A percentile compares a stretch with the other conserved stretches of the same genome.
phyloP scores from a whole-genome alignment of 345 rosid genomes.

The Salix koriyanagi region DNA sequence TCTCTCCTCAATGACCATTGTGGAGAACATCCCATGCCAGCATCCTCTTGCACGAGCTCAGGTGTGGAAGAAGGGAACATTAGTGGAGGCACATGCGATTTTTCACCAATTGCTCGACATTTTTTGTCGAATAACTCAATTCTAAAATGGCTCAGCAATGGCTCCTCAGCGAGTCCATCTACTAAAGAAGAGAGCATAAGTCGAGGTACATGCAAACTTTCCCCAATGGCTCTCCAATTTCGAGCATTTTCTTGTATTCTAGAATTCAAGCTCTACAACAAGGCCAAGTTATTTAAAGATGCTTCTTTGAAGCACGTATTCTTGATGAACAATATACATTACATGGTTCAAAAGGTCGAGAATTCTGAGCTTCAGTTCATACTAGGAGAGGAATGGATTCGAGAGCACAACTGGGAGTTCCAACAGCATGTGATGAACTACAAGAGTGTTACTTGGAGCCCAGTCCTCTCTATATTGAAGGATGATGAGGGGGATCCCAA shows the following conservation, averaged over 20 bases:
- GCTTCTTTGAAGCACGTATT: conserved; percentile 64
- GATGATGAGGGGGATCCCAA: conserved; percentile 53
- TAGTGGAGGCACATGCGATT: no score
- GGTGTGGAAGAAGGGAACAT: no score
- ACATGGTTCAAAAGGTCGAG: conserved; percentile 76
- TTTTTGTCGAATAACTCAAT: no score
- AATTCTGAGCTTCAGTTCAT: conserved; percentile 57
- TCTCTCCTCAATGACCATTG: conserved; percentile 50
- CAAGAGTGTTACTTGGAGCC: conserved; percentile 70
- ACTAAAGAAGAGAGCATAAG: conserved; percentile 38
- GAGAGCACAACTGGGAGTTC: conserved; percentile 70
- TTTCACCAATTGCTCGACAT: no score
- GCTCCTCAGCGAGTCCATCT: background rate
- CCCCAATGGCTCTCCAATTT: conserved; percentile 49
- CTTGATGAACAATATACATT: conserved; percentile 81
- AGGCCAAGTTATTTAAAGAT: conserved; percentile 61
- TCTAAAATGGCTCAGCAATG: no score
- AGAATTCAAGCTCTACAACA: conserved; percentile 58
- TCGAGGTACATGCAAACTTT: conserved; percentile 20
- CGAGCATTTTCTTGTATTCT: conserved; percentile 52
- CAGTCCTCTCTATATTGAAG: conserved; percentile 55
- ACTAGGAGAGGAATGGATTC: conserved; percentile 72
- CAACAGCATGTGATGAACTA: conserved; percentile 70
- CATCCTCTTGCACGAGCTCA: conserved; percentile 31
- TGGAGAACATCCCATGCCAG: conserved; percentile 22